Evolutionary conservation across 225 moss, liverwort and hornwort species (phyloP), one percentile per base, ranked within the genome.

Genomic region (Thuidium tamariscinum): DNA sequence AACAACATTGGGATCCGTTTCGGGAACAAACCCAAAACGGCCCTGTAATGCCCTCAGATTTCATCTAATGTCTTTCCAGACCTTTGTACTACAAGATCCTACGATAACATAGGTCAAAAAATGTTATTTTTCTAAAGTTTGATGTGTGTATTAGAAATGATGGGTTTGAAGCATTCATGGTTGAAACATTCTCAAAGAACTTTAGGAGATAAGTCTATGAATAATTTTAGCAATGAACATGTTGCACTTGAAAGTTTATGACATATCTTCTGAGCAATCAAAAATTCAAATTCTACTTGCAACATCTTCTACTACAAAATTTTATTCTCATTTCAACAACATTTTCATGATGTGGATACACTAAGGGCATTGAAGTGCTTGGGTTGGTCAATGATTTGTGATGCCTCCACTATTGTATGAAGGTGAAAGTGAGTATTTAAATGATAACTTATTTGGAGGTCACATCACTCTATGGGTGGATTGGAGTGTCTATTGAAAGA

Each of bases 331-430:
- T 5, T 65, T 11, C 6, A 66, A 19, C 36, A 20, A 66, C 11
- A 66, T 66, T 65, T 65, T n/a, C 2, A 66, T 1, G 0, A 66
- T 66, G 11, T 20, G 20, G 18, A 11, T 1, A 36, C 3, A 66
- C 0, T n/a, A n/a, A 5, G n/a, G n/a, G 20, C 36, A 66, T 1
- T 20, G 0, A 36, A 10, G n/a, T 1, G 1, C 3, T n/a, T n/a
- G 8, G 18, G n/a, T 65, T n/a, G 5, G 18, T 65, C 19, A 20
- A 65, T 2, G 2, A 11, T 65, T 65, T n/a, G 18, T 0, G 0
- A 0, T 2, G 17, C 9, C 0, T 17, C 34, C 18, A n/a, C 34
- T 16, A n/a, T 18, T 34, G 5, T 64, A 20, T 36, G 2, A 66
- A 3, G 36, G 2, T 0, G 3, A 66, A 64, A 5, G 64, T 18